Evolutionary conservation across 192 early-diverging fungal genomes (phyloP).

Genomic region (Gigaspora rosea): DNA sequence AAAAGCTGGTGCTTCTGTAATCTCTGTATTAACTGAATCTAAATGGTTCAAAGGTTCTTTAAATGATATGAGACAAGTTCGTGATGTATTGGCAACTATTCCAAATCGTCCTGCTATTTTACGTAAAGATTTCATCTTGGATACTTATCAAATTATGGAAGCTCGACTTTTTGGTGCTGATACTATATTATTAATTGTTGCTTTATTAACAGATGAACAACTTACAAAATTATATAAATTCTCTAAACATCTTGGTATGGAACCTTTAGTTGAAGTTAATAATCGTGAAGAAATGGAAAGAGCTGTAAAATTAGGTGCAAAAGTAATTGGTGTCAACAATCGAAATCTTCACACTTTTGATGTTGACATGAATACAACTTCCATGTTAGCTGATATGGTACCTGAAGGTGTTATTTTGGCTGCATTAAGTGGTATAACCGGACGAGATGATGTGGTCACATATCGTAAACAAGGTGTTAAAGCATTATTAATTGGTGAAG

Average conservation of each 20-base stretch:
- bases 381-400: conserved; percentile 74
- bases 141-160: conserved; percentile 95
- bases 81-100: conserved; percentile 61
- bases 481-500: conserved; percentile 92
- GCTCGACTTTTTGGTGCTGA: conserved; percentile 95
- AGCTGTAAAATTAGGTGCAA: conserved; percentile 79
- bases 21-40: conserved; percentile 98
- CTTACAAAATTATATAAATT: conserved; percentile 72
- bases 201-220: conserved; percentile 77
- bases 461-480: conserved; percentile 78
- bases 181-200: conserved; percentile 93
- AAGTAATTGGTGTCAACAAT: conserved; percentile 98
- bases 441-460: conserved; percentile 76
- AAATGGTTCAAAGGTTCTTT: conserved; percentile 98
- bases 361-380: conserved; percentile 89
- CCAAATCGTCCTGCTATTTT: conserved; percentile 88
- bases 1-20: conserved; percentile 84
- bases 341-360: conserved; percentile 95
- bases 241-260: conserved; percentile 84
- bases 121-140: conserved; percentile 96
- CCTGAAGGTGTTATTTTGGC: conserved; percentile 72
- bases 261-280: conserved; percentile 99
- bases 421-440: conserved; percentile 90
- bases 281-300: conserved; percentile 84
- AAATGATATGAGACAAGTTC: conserved; percentile 89